Evolutionary conservation across 805 yeast species (phyloP).

Genomic region (Grigorovia humatica): DNA sequence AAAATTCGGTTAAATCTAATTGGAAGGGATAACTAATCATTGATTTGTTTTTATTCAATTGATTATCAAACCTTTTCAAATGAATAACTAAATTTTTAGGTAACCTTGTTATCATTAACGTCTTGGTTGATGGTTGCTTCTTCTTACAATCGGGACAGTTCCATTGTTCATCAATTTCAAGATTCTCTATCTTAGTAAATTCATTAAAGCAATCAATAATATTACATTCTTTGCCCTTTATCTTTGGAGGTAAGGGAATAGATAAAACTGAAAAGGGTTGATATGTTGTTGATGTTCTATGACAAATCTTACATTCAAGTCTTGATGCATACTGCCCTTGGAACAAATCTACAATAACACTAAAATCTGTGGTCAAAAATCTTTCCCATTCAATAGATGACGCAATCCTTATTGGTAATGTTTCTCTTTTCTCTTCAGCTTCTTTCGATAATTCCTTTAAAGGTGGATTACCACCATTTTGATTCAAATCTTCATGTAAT

Average conservation of each 20-base stretch:
- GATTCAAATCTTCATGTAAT: conserved; percentile 82
- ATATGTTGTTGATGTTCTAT: conserved; percentile 74
- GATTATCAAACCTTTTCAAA: conserved; percentile 62
- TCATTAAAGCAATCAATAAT: conserved; percentile 65
- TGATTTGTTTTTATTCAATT: conserved; percentile 44
- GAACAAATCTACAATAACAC: conserved; percentile 70
- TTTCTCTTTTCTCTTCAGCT: conserved; percentile 67
- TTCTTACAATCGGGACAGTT: conserved; percentile 65
- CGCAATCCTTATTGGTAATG: conserved; percentile 65
- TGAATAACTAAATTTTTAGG: conserved; percentile 75
- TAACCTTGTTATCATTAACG: conserved; percentile 61
- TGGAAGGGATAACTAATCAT: conserved; percentile 59
- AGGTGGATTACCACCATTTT: conserved; percentile 45
- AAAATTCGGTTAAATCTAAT: conserved; percentile 59
- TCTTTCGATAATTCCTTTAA: conserved; percentile 51
- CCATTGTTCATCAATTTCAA: conserved; percentile 81
- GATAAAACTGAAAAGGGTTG: conserved; percentile 74
- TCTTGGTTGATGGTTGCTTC: conserved; percentile 57
- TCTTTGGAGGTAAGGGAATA: conserved; percentile 58
- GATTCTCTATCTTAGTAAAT: conserved; percentile 64
- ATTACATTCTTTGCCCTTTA: conserved; percentile 18
- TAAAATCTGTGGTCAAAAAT: conserved; percentile 69
- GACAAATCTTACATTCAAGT: conserved; percentile 62
- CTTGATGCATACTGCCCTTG: conserved; percentile 85
- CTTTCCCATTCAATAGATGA: conserved; percentile 91